These are phyloP conservation scores for Boletus fagicola DNA, from an alignment of 768 basidiomycete species.

Conservation along the genomic window DNA sequence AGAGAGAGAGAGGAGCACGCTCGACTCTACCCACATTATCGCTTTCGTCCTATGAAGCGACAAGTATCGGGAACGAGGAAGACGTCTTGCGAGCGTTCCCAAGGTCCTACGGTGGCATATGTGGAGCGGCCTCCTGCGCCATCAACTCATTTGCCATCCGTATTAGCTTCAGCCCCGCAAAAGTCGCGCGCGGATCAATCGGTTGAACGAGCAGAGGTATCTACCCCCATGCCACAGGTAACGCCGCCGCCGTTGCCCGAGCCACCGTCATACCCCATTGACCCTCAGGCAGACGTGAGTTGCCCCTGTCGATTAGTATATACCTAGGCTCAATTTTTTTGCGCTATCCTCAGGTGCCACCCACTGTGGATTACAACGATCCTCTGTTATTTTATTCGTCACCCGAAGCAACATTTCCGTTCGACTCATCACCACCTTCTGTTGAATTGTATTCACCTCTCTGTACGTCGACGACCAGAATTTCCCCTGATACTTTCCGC, in stretches of 20 bases:
- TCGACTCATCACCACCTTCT: slow-evolving; percentile 3
- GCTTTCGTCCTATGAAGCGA: slow-evolving; percentile 55
- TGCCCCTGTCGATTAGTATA: background rate
- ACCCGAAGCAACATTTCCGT: background rate
- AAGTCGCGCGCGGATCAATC: slow-evolving; percentile 3
- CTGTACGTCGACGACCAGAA: background rate
- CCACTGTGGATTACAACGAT: background rate
- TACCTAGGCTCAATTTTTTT: background rate
- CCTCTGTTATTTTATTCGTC: background rate
- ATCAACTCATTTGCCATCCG: slow-evolving; percentile 15
- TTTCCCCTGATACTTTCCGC: slow-evolving; percentile 4
- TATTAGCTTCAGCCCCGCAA: slow-evolving; percentile 8
- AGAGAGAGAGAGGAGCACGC: slow-evolving; percentile 57
- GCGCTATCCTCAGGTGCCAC: background rate
- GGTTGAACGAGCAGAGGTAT: background rate
- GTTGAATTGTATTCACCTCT: background rate
- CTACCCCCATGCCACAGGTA: background rate
- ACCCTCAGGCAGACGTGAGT: slow-evolving; percentile 14
- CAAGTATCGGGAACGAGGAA: slow-evolving; percentile 22
- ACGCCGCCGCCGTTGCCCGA: background rate
- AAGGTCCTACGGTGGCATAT: background rate
- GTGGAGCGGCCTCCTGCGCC: slow-evolving; percentile 3
- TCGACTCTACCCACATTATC: slow-evolving; percentile 58
- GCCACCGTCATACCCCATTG: background rate
- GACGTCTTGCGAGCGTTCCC: slow-evolving; percentile 15